Evolutionary conservation across 139 green algal genomes (phyloP).

Genomic region (Coelastrella sp.): DNA sequence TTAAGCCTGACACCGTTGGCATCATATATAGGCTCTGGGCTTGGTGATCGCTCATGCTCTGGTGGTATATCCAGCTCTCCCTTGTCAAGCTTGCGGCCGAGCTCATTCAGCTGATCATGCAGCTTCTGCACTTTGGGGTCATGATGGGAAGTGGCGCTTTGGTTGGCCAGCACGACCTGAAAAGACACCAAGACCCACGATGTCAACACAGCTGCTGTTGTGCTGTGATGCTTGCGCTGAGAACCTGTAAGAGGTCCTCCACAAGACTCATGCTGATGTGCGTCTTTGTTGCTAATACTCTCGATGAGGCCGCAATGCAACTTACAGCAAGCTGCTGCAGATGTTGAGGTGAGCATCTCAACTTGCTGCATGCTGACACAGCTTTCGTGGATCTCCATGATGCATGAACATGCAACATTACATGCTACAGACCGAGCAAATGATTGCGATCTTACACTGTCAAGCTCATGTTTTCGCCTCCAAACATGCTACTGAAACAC

Average conservation of each 20-base stretch:
- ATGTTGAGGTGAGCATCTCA: no score
- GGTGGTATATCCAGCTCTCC: constrained; percentile 64
- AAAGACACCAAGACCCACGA: not conserved
- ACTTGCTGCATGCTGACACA: no score
- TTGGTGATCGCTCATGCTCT: constrained; percentile 83
- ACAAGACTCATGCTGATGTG: no score
- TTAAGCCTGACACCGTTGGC: constrained; percentile 87
- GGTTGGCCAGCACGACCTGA: constrained; percentile 1
- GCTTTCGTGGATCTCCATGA: no score
- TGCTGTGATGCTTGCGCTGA: constrained; percentile 10
- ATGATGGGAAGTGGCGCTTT: not conserved
- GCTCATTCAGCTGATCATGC: constrained; percentile 62
- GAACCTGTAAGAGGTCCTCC: no score
- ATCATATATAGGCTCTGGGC: constrained; percentile 95
- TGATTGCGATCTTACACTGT: no score
- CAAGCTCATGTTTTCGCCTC: no score
- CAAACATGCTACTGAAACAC: not conserved
- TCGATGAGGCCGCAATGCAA: no score
- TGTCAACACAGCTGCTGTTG: not conserved
- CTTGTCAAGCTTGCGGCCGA: constrained; percentile 47
- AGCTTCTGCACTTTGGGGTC: constrained; percentile 65
- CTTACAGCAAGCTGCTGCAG: no score
- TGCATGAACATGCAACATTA: no score
- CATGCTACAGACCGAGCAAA: no score
- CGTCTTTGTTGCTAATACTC: no score